A percentile compares a stretch with the other conserved stretches of the same genome.
phyloP scores from a whole-genome alignment of 2,329 filamentous ascomycete genomes.

The Ilyonectria destructans region DNA sequence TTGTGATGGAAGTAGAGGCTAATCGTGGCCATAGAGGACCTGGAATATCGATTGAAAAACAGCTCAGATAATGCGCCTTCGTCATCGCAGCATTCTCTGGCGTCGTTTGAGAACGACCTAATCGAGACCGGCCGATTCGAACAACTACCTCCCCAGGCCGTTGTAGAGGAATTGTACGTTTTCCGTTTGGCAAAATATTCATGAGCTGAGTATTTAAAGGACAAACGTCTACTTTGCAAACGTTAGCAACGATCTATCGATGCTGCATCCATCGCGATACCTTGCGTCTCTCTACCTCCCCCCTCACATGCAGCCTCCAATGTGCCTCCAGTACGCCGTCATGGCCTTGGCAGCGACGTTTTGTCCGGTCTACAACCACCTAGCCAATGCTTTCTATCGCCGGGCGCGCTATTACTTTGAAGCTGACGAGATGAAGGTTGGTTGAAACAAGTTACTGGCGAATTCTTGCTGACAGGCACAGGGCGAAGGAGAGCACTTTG shows the following conservation, averaged over 20 bases:
- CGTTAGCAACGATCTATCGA: slow-evolving; percentile 34
- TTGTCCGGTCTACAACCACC: slow-evolving; percentile 31
- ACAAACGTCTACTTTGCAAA: slow-evolving; percentile 42
- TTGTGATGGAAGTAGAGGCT: slow-evolving; percentile 2
- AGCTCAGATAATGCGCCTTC: slow-evolving; percentile 37
- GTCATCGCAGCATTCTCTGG: slow-evolving; percentile 32
- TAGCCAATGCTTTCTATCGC: slow-evolving; percentile 42
- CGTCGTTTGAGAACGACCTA: slow-evolving; percentile 38
- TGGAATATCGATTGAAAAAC: slow-evolving; percentile 44
- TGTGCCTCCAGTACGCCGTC: slow-evolving; percentile 47
- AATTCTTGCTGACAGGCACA: slow-evolving; percentile 22
- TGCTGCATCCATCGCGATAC: slow-evolving; percentile 44
- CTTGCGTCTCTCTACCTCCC: slow-evolving; percentile 45
- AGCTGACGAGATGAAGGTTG: slow-evolving; percentile 45
- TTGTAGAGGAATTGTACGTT: slow-evolving; percentile 50
- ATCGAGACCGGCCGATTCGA: slow-evolving; percentile 50
- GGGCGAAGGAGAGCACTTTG: slow-evolving; percentile 47
- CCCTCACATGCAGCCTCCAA: slow-evolving; percentile 47
- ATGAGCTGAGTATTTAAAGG: slow-evolving; percentile 24
- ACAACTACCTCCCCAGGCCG: slow-evolving; percentile 46
- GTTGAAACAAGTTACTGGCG: fast-evolving
- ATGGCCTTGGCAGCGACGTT: slow-evolving; percentile 39
- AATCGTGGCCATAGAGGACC: slow-evolving; percentile 38
- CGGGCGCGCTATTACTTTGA: slow-evolving; percentile 44
- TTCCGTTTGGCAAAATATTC: background rate